These are phyloP conservation scores for Pythium plurisporium DNA, from an alignment of 352 stramenopile genomes.

Conservation along the genomic window DNA sequence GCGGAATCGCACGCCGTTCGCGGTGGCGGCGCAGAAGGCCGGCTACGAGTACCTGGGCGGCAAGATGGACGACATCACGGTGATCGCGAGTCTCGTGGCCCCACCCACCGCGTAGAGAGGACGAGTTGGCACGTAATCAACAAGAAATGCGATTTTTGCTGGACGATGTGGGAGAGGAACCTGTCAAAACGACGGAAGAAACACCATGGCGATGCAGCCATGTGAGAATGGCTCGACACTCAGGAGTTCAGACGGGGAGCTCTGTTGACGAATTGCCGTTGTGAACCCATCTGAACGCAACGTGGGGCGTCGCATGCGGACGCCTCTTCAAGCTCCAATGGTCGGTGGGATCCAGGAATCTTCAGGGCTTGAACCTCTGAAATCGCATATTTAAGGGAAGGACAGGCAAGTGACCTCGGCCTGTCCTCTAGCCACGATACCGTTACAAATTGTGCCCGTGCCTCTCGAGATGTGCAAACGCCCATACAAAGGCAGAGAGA, in stretches of 20 bases:
- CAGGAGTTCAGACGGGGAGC: background rate
- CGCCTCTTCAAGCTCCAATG: conserved; percentile 12
- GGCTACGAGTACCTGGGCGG: conserved; percentile 79
- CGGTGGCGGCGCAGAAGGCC: conserved; percentile 55
- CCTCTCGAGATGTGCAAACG: no score
- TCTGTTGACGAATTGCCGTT: background rate
- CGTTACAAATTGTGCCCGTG: no score
- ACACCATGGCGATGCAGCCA: no score
- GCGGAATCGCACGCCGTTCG: conserved; percentile 76
- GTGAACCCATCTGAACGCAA: conserved; percentile 6
- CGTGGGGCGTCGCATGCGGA: background rate
- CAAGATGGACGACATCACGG: conserved; percentile 91
- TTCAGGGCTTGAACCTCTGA: no score
- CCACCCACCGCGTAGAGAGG: no score
- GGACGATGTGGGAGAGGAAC: background rate
- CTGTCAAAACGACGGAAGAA: background rate
- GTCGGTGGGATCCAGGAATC: background rate
- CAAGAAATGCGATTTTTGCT: no score
- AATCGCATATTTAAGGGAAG: no score
- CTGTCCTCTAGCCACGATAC: no score
- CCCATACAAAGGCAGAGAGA: no score
- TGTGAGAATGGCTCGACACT: background rate
- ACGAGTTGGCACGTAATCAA: no score
- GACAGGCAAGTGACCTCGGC: no score
- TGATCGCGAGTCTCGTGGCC: conserved; percentile 74